Evolutionary conservation across 2,329 filamentous ascomycete species (phyloP).

Genomic region (Nemania diffusa): DNA sequence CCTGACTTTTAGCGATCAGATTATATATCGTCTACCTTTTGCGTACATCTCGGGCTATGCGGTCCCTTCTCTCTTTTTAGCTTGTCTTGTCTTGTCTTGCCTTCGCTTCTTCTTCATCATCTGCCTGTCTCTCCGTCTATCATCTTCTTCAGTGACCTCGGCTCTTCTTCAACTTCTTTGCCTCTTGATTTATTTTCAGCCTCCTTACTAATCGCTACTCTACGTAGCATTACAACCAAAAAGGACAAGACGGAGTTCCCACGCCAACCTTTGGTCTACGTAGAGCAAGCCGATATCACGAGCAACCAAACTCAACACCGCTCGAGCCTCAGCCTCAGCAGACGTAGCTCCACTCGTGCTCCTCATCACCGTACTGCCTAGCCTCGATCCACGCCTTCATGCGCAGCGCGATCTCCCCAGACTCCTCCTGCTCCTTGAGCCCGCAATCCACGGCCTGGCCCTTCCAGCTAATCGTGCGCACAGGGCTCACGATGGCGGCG

Average conservation of each 20-base stretch:
- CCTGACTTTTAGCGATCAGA: no score
- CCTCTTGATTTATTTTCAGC: no score
- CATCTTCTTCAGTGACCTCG: neutral
- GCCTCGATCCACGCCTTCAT: conserved; percentile 98
- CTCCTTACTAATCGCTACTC: neutral
- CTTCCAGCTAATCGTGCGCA: conserved; percentile 90
- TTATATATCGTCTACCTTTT: no score
- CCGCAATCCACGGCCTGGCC: conserved; percentile 85
- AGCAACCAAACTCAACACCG: neutral
- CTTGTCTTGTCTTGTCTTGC: neutral
- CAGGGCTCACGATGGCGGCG: conserved; percentile 91
- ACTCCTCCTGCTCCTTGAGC: conserved; percentile 82
- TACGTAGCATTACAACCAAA: neutral
- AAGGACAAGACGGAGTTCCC: neutral
- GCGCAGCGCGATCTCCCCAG: conserved; percentile 82
- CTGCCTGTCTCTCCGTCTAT: neutral
- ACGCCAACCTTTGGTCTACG: neutral
- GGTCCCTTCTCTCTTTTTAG: no score
- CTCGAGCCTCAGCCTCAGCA: conserved; percentile 42
- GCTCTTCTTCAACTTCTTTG: neutral
- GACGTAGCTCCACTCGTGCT: conserved; percentile 87
- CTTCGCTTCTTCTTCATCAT: neutral
- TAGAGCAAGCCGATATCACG: neutral
- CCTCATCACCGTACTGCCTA: conserved; percentile 93
- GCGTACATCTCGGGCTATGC: no score